Conservation (phyloP, 2,329 filamentous ascomycete genomes). For the Metarhizium brunneum region DNA sequence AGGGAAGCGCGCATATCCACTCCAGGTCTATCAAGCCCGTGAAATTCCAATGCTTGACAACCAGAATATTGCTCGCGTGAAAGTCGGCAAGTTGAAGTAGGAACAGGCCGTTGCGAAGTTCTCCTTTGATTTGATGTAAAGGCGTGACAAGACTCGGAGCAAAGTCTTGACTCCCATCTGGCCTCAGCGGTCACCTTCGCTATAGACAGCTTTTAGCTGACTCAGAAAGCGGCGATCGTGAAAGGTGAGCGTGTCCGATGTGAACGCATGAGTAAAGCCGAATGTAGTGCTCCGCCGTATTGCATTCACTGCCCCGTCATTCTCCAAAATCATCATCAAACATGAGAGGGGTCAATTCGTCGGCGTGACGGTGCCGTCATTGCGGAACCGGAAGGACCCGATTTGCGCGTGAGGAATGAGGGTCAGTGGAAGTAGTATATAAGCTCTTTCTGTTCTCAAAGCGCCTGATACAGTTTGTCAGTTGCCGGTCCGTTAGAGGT, state of each 20-base stretch:
- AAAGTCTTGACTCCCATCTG: slow-evolving; percentile 18
- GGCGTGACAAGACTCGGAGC: slow-evolving; percentile 14
- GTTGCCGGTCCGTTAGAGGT: background rate
- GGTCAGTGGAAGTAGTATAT: slow-evolving; percentile 18
- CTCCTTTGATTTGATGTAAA: slow-evolving; percentile 13
- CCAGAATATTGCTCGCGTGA: slow-evolving; percentile 24
- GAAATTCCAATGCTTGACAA: slow-evolving; percentile 15
- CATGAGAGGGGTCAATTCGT: slow-evolving; percentile 21
- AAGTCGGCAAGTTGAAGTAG: slow-evolving; percentile 21
- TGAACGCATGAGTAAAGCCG: too few species aligned
- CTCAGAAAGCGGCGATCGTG: slow-evolving; percentile 15
- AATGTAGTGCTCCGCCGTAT: too few species aligned
- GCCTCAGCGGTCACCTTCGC: slow-evolving; percentile 12
- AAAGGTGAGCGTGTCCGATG: slow-evolving; percentile 14
- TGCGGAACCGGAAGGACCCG: slow-evolving; percentile 18
- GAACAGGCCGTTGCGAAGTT: slow-evolving; percentile 16
- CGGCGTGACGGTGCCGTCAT: slow-evolving; percentile 20
- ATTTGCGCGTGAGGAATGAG: slow-evolving; percentile 19
- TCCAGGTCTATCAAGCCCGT: background rate
- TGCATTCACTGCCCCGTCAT: slow-evolving; percentile 19
- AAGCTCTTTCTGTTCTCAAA: slow-evolving; percentile 9
- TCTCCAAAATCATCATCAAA: slow-evolving; percentile 21
- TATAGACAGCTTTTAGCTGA: slow-evolving; percentile 15
- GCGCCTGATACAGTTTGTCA: background rate
- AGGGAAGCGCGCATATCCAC: background rate